phyloP scores from a whole-genome alignment of 1,139 yeast genomes.

The Taphrina pruni region DNA sequence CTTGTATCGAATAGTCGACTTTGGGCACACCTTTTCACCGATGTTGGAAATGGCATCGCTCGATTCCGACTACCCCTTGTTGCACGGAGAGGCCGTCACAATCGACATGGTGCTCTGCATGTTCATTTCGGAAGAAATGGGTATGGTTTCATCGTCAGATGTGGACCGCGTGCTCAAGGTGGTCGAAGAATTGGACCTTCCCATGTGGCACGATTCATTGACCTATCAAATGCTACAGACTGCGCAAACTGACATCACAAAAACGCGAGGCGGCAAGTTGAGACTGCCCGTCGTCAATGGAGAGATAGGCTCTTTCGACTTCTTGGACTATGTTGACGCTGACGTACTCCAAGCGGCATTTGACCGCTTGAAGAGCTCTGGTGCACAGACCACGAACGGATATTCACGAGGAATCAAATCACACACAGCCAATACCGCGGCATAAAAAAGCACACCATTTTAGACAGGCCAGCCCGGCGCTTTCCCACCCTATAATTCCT shows the following conservation, averaged over 20 bases:
- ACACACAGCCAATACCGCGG: conserved; percentile 15
- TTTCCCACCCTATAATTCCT: neutral
- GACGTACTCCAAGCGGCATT: conserved; percentile 29
- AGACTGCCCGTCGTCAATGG: conserved; percentile 35
- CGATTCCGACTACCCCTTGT: conserved; percentile 34
- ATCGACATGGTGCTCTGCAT: conserved; percentile 41
- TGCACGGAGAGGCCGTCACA: conserved; percentile 41
- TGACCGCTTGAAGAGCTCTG: conserved; percentile 25
- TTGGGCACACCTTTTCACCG: conserved; percentile 39
- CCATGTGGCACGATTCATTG: conserved; percentile 36
- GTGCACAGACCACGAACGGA: conserved; percentile 19
- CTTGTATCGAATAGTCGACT: conserved; percentile 39
- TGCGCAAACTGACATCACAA: conserved; percentile 34
- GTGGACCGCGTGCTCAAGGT: conserved; percentile 37
- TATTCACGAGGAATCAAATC: conserved; percentile 18
- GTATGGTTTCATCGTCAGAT: conserved; percentile 27
- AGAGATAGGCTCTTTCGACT: conserved; percentile 32
- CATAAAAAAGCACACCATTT: neutral
- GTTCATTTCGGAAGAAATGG: conserved; percentile 29
- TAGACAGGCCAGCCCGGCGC: conserved; percentile 5
- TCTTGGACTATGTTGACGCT: conserved; percentile 29
- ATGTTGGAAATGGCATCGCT: conserved; percentile 40
- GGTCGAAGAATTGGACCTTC: conserved; percentile 30
- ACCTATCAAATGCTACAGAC: conserved; percentile 25
- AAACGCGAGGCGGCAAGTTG: conserved; percentile 37